Evolutionary conservation across 1,284 basidiomycete genomes (phyloP).

Genomic region (Mixia osmundae): DNA sequence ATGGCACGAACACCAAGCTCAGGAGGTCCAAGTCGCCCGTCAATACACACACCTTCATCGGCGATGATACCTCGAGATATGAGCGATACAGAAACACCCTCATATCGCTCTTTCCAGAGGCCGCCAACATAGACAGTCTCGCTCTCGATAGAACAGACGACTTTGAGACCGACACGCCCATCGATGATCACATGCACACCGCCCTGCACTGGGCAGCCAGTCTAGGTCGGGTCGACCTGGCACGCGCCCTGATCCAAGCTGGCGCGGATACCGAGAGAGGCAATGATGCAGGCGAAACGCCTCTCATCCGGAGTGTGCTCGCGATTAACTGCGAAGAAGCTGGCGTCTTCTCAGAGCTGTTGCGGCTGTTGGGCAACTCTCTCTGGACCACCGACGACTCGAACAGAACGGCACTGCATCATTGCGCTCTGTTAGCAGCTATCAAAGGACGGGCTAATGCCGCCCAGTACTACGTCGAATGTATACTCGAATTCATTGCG

Average conservation of each 20-base stretch:
- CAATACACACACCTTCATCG: neutral
- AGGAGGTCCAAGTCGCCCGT: too few species aligned
- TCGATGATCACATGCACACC: conserved; percentile 88
- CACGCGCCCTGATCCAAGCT: conserved; percentile 36
- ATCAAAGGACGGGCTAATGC: conserved; percentile 62
- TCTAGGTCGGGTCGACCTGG: conserved; percentile 42
- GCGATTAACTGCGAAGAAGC: conserved; percentile 68
- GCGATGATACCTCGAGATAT: neutral
- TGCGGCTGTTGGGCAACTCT: conserved; percentile 35
- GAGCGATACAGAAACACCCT: neutral
- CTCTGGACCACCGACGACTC: conserved; percentile 76
- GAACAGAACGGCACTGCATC: conserved; percentile 79
- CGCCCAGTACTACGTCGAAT: conserved; percentile 80
- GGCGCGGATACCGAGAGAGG: conserved; percentile 72
- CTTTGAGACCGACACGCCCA: conserved; percentile 48
- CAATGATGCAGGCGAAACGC: conserved; percentile 83
- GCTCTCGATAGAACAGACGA: conserved; percentile 14
- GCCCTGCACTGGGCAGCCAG: conserved; percentile 83
- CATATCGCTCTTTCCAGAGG: conserved; percentile 1
- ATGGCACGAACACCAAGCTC: too few species aligned
- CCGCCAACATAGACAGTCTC: conserved; percentile 3
- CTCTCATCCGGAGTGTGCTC: conserved; percentile 74
- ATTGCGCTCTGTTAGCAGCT: conserved; percentile 72
- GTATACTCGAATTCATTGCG: conserved; percentile 48
- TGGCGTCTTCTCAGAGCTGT: conserved; percentile 35